Evolutionary conservation across 352 stramenopile genomes (phyloP), one percentile per base, ranked within the genome.

Genomic region (Phytophthora quininea): DNA sequence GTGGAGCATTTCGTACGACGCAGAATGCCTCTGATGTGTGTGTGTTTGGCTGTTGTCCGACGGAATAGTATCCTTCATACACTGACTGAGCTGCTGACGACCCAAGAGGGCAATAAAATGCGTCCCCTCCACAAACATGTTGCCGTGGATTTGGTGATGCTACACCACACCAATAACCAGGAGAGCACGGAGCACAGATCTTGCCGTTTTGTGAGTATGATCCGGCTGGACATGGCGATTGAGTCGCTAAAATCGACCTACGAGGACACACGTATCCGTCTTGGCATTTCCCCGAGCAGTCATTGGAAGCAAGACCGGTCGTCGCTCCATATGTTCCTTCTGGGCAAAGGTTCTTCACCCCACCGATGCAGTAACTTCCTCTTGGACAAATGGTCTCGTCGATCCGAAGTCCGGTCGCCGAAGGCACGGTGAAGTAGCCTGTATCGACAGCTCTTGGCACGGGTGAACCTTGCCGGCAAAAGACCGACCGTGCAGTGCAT

Each of bases 341-440:
- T 27, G 84, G 79, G 33, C 86, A 94, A 42, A 74, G 48, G 49
- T 87, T 81, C 31, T 70, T 62, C 15, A 89, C 54, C 0, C 86
- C 86, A 7, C 63, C 55, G n/a, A 80, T 40, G 56, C 86, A 94
- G 61, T 82, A 94, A 38, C 72, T 90, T 3, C 86, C 86, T 9
- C 59, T 27, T 3, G 84, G 80, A 54, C 84, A 94, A 52, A 86
- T 73, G 6, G 46, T 51, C 51, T 94, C 75, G 47, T 83, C 78
- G 6, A 83, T 67, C 9, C 79, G 82, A 29, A 82, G 43, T 7
- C 79, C 73, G 0, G 67, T 63, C 8, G 61, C 31, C 2, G 69
- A 74, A 9, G 80, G 42, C 1, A 77, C 67, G 1, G 81, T 90
- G 59, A 76, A 92, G 65, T 80, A 90, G 0, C 84, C 83, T 14